Conservation (phyloP, 345 rosid genomes). For the Moringa oleifera region DNA sequence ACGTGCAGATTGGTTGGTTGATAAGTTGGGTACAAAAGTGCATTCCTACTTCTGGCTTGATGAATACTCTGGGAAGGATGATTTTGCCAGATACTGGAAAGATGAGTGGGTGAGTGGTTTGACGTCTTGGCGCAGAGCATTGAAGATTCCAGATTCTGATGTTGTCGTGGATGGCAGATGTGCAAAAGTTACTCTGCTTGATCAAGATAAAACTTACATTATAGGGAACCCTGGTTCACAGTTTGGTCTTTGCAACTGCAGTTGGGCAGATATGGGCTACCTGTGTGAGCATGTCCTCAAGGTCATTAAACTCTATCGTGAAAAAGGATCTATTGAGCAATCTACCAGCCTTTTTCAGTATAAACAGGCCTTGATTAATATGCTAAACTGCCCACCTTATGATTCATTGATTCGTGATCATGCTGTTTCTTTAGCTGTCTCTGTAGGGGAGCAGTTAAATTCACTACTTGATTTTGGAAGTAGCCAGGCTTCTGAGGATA, state of each 20-base stretch:
- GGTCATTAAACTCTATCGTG: conserved; percentile 36
- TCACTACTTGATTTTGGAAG: conserved; percentile 28
- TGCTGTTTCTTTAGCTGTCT: conserved; percentile 60
- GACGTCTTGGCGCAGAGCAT: conserved; percentile 77
- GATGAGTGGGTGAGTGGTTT: conserved; percentile 90
- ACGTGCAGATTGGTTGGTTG: conserved; percentile 91
- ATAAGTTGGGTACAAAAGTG: conserved; percentile 85
- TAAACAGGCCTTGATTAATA: conserved; percentile 51
- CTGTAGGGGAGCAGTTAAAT: conserved; percentile 53
- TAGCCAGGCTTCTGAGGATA: conserved; percentile 16
- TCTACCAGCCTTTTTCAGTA: conserved; percentile 60
- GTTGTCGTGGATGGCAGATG: conserved; percentile 46
- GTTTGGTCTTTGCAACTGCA: conserved; percentile 68
- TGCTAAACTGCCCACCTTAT: conserved; percentile 50
- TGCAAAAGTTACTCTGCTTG: conserved; percentile 53
- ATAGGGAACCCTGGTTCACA: conserved; percentile 84
- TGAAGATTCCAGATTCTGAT: conserved; percentile 63
- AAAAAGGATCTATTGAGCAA: conserved; percentile 33
- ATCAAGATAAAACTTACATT: conserved; percentile 44
- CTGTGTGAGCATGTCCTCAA: conserved; percentile 79
- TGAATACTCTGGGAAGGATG: conserved; percentile 73
- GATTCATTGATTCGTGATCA: conserved; percentile 82
- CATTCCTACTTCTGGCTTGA: conserved; percentile 98
- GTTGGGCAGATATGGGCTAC: conserved; percentile 80
- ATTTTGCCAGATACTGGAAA: conserved; percentile 73